A percentile compares a stretch with the other conserved stretches of the same genome.
These are phyloP conservation scores for Eutypa lata DNA, from an alignment of 2,329 filamentous ascomycete genomes.

Conservation along the genomic window DNA sequence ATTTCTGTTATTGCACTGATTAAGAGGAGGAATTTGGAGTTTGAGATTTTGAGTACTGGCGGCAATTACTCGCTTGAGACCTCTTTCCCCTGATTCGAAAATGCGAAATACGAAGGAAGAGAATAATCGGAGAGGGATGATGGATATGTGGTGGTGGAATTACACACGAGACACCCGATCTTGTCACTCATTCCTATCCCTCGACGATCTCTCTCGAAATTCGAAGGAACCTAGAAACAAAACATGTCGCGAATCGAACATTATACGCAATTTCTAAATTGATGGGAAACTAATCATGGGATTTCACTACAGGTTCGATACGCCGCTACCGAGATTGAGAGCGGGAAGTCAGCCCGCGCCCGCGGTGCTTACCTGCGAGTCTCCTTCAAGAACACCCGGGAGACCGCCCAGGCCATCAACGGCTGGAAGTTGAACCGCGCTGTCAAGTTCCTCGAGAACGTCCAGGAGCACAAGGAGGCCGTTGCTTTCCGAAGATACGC, in stretches of 20 bases:
- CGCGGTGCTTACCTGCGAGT: constrained; percentile 98
- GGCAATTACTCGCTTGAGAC: too few relatives aligned
- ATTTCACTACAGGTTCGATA: constrained; percentile 75
- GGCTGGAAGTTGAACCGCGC: constrained; percentile 97
- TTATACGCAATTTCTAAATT: background rate
- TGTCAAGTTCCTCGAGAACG: constrained; percentile 96
- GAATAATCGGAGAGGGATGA: too few relatives aligned
- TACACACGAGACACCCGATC: too few relatives aligned
- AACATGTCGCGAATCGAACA: background rate
- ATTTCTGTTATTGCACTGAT: background rate
- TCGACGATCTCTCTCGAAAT: background rate
- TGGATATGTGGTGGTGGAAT: too few relatives aligned
- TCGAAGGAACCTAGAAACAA: background rate
- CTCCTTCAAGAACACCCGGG: constrained; percentile 99
- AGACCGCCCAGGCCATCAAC: constrained; percentile 99
- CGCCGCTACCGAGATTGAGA: constrained; percentile 84
- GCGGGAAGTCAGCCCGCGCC: constrained; percentile 92
- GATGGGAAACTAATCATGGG: constrained; percentile 14
- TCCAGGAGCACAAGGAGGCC: constrained; percentile 94
- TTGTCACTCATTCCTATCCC: too few relatives aligned
- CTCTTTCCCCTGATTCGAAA: too few relatives aligned
- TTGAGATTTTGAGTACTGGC: background rate
- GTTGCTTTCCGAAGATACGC: constrained; percentile 98
- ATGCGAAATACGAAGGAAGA: too few relatives aligned
- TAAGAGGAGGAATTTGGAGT: background rate